Evolutionary conservation across 2,329 filamentous ascomycete species (phyloP), one percentile per base, ranked within the genome.

Genomic region (Elsinoe batatas): DNA sequence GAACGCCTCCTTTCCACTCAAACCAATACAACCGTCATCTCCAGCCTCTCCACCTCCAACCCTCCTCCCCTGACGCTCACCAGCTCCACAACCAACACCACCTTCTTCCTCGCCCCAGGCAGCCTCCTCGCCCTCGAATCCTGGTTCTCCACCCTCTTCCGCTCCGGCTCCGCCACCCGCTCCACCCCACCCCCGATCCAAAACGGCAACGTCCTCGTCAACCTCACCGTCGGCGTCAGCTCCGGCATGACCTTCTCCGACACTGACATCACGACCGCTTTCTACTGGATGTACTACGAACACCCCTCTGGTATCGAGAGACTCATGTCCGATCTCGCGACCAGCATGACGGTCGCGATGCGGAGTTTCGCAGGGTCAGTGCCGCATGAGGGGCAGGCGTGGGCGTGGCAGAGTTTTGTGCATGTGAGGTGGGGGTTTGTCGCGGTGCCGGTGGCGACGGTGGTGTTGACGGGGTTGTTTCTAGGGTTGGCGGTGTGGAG

Each of bases 231-330:
- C 50, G 57, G 57, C 42, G 50, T 59, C 47, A 57, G 55, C 47
- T 47, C 42, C 17, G 57, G 57, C 32, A 43, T 40, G 17, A 58
- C 57, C 20, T 58, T 58, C 44, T 58, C 56, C 51, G 57, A 59
- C 50, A 68, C 64, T 1, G 69, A 72, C 53, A 64, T 71, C 46
- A 67, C 71, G 12, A 69, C 69, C 22, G 68, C 68, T 2, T 71
- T 72, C 49, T 72, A 71, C 61, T 70, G 68, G 68, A 69, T 70
- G 58, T 70, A 71, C 62, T 71, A 71, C 61, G 62, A 71, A 53
- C 71, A 71, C 42, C 58, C 62, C 1, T 30, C 58, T 11, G 69
- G 69, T 0, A 58, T 71, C 2, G 65, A 67, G 50, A 63, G 68
- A 60, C 63, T 70, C n/a, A 64, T 71, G 60, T 55, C 56, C 30